Evolutionary conservation across 768 basidiomycete genomes (phyloP).

Genomic region (Suillus paluster): DNA sequence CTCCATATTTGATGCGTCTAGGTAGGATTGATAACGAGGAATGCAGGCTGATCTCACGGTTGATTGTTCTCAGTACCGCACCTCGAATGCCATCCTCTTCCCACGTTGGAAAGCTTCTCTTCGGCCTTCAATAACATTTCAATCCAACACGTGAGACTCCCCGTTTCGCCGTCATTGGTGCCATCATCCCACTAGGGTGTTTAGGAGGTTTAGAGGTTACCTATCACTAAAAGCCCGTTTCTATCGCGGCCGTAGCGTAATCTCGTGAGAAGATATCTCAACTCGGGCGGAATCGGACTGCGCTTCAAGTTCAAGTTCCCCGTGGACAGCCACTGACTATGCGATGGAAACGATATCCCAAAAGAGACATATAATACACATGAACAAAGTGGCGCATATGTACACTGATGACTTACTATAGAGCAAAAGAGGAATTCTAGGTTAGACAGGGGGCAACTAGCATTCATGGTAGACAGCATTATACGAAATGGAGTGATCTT

Average conservation of each 20-base stretch:
- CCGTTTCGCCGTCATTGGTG: slow-evolving; percentile 24
- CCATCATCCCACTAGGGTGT: neutral
- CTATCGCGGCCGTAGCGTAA: slow-evolving; percentile 2
- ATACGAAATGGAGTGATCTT: slow-evolving; percentile 51
- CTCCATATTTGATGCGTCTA: slow-evolving; percentile 56
- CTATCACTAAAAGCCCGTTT: neutral
- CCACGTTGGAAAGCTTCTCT: slow-evolving; percentile 51
- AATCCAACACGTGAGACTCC: slow-evolving; percentile 50
- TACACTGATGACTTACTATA: slow-evolving; percentile 25
- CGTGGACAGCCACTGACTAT: too few relatives aligned
- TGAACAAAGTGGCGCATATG: slow-evolving; percentile 32
- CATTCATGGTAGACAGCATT: slow-evolving; percentile 65
- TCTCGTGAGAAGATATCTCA: slow-evolving; percentile 1
- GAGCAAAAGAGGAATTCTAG: slow-evolving; percentile 27
- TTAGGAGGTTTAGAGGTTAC: neutral
- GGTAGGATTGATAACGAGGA: slow-evolving; percentile 43
- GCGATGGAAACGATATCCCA: slow-evolving; percentile 10
- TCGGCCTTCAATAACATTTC: slow-evolving; percentile 73
- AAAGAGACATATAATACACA: slow-evolving; percentile 29
- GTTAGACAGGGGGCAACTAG: slow-evolving; percentile 46
- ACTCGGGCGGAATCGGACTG: neutral
- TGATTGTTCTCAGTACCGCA: slow-evolving; percentile 39
- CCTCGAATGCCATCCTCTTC: slow-evolving; percentile 56
- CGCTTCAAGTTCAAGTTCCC: neutral
- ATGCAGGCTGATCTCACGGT: slow-evolving; percentile 16